Evolutionary conservation across 108 stramenopile genomes (phyloP), one percentile per base, ranked within the genome.

Genomic region (Schizochytrium sp.): DNA sequence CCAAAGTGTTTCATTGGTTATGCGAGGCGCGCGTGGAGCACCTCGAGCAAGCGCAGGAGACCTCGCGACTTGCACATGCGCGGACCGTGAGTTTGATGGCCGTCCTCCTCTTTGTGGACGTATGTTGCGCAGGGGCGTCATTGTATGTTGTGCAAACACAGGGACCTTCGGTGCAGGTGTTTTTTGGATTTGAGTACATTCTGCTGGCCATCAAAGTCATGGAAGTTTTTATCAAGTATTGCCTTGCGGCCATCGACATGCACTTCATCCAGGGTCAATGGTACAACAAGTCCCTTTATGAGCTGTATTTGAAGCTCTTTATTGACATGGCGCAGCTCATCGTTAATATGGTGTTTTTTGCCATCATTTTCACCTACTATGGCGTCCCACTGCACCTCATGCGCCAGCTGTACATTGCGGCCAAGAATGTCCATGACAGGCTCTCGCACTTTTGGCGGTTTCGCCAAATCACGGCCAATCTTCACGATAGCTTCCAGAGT

Each of bases 371-470:
- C 91, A 95, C 95, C 41, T 96, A 96, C 69, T 97, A 98, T 88
- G 98, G 97, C 5, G 88, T 98, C 72, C 99, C 98, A 10, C 95
- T 99, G 88, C 97, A 99, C 92, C 93, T 99, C 34, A 95, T 98
- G 91, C 95, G 98, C 34, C 98, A 99, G 71, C 93, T 98, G 23
- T 97, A 95, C 92, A 90, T 96, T 53, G 93, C 94, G 71, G 97
- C 96, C 91, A 91, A 94, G 47, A 91, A 94, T 57, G 90, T 99
- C 41, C 95, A 95, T 47, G 87, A 92, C 21, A 93, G 96, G 5
- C 88, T 97, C 25, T 60, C 92, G 21, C 95, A 95, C 47, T 97
- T 96, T 91, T 89, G 93, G 60, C 95, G 94, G 87, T 98, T 98
- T 91, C 95, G 97, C 10, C 92, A 93, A 29, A 90, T 99, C 25